Conservation (phyloP, 805 yeast genomes). For the Candida qinlingensis region DNA sequence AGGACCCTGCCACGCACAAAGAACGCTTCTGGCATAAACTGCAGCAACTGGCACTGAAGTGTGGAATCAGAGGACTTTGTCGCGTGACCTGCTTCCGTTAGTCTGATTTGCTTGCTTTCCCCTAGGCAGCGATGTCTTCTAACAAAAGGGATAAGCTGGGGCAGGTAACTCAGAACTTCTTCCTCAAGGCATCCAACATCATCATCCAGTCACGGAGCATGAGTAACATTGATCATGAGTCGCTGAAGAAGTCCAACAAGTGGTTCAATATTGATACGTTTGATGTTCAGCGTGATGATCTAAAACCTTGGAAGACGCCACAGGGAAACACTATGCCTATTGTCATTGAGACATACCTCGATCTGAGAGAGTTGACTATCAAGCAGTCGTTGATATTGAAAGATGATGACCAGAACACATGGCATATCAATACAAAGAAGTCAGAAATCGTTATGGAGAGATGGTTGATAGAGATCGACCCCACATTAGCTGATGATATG, state of each 20-base stretch:
- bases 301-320: slow-evolving; percentile 53
- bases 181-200: slow-evolving; percentile 54
- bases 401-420: slow-evolving; percentile 48
- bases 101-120: no score
- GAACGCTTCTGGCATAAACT: no score
- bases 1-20: no score
- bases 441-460: slow-evolving; percentile 89
- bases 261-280: slow-evolving; percentile 59
- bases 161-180: slow-evolving; percentile 44
- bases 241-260: slow-evolving; percentile 36
- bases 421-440: slow-evolving; percentile 59
- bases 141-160: slow-evolving; percentile 20
- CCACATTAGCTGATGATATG: slow-evolving; percentile 30
- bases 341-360: slow-evolving; percentile 78
- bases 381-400: slow-evolving; percentile 55
- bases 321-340: slow-evolving; percentile 59
- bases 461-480: slow-evolving; percentile 83
- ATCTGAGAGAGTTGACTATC: slow-evolving; percentile 50
- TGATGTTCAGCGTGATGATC: slow-evolving; percentile 44
- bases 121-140: slow-evolving; percentile 5
- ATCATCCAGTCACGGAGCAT: slow-evolving; percentile 41
- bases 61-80: no score
- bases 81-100: no score
- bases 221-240: slow-evolving; percentile 2
- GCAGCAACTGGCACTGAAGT: no score